These are phyloP conservation scores for Penicillium sp. DNA, from an alignment of 2,329 filamentous ascomycete species.

Conservation along the genomic window DNA sequence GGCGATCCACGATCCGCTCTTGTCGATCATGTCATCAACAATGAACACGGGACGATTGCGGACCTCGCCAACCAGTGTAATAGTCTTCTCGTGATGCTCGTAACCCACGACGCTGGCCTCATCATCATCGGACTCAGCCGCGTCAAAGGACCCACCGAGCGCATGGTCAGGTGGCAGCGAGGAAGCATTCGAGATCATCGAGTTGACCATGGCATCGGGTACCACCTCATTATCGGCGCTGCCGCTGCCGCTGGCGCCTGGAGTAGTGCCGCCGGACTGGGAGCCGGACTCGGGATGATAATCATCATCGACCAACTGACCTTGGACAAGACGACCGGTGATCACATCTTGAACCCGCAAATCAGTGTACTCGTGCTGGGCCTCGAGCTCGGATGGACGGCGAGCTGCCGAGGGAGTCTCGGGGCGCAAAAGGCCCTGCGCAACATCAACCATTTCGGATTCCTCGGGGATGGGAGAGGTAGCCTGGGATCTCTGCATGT, in stretches of 20 bases:
- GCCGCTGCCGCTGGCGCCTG: conserved; percentile 46
- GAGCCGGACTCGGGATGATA: conserved; percentile 71
- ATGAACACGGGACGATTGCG: conserved; percentile 85
- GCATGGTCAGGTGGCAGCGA: conserved; percentile 67
- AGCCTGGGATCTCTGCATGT: conserved; percentile 20
- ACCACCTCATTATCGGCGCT: conserved; percentile 50
- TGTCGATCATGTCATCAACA: conserved; percentile 99
- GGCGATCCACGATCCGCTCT: conserved; percentile 93
- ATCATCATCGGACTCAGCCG: conserved; percentile 87
- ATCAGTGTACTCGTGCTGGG: conserved; percentile 65
- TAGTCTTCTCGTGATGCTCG: conserved; percentile 78
- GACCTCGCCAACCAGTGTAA: conserved; percentile 95
- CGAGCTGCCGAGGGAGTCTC: conserved; percentile 40
- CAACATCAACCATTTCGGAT: conserved; percentile 20
- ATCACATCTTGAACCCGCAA: conserved; percentile 84
- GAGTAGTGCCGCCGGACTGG: conserved; percentile 53
- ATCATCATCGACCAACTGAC: conserved; percentile 92
- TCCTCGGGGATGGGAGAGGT: conserved; percentile 23
- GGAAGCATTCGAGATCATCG: conserved; percentile 76
- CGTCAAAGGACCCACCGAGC: conserved; percentile 81
- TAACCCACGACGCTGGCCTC: conserved; percentile 59
- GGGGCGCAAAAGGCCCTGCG: conserved; percentile 32
- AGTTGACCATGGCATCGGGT: conserved; percentile 85
- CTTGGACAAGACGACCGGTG: conserved; percentile 84
- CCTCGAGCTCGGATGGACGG: conserved; percentile 45